Evolutionary conservation across 1,284 basidiomycete genomes (phyloP), one percentile per base, ranked within the genome.

Genomic region (Cryptococcus depauperatus): DNA sequence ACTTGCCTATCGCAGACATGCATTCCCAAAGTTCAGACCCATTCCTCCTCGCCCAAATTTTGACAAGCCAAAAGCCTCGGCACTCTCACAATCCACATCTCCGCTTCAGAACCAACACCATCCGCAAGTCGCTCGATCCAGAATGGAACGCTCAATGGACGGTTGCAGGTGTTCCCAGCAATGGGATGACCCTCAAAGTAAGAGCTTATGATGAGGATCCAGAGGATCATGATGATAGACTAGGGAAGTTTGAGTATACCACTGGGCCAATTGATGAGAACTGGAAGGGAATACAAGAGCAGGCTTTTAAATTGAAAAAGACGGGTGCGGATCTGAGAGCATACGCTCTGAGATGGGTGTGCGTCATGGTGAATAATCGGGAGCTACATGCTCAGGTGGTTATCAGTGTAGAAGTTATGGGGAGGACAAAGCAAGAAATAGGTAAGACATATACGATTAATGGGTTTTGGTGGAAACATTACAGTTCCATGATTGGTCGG

Each of bases 121-220:
- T 66, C 4, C 64, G 69, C 26, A 50, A 55, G 8, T 68, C 64
- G 6, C 57, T 68, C 21, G 62, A 75, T 47, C 75, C 76, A 1
- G 49, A 49, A 8, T 76, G 71, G 70, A 61, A 74, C 22, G 57
- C 62, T 3, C 51, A 55, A 19, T 77, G 76, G 76, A 55, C 73
- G 18, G 64, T 77, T 9, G 68, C 68, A 1, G 75, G 75, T 4
- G 59, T 76, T 1, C 75, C 76, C 1, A 52, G 52, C 4, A 57
- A 61, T 1, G 75, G 74, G 0, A 68, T 74, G 42, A 51, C 48
- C 7, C 57, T 77, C 21, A 61, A 60, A 3, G 52, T 71, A 23
- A 51, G 57, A 18, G 57, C 76, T 19, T 62, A 64, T 46, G 75
- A 77, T 54, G 75, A 76, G 49, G 75, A 77, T 55, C 59, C 63